phyloP scores from a whole-genome alignment of 2,329 filamentous ascomycete species.

The Dactylella cylindrospora region DNA sequence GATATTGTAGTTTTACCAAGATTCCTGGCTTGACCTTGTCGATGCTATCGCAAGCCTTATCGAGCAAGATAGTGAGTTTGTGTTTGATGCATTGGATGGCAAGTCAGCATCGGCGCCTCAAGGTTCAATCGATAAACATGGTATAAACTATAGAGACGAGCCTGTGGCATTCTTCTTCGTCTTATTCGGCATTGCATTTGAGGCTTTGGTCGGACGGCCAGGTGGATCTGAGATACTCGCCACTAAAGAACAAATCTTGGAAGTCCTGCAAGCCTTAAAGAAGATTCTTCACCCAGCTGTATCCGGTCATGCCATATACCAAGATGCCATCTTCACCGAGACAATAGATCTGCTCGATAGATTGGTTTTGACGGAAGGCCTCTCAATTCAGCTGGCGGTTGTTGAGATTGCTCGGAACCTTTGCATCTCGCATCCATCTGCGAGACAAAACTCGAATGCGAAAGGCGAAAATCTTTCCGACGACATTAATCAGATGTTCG shows the following conservation, averaged over 20 bases:
- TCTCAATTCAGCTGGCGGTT: slow-evolving; percentile 86
- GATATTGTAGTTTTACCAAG: slow-evolving; percentile 75
- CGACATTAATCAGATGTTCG: slow-evolving; percentile 96
- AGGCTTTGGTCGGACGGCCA: slow-evolving; percentile 83
- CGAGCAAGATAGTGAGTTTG: slow-evolving; percentile 95
- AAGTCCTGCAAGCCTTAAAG: slow-evolving; percentile 86
- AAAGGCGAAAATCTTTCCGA: slow-evolving; percentile 83
- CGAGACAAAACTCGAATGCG: slow-evolving; percentile 66
- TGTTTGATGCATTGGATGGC: slow-evolving; percentile 93
- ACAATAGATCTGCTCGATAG: slow-evolving; percentile 95
- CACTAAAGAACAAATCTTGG: slow-evolving; percentile 75
- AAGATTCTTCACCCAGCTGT: slow-evolving; percentile 94
- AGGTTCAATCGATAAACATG: slow-evolving; percentile 55
- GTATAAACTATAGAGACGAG: slow-evolving; percentile 97
- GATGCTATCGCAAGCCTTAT: slow-evolving; percentile 97
- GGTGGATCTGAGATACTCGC: slow-evolving; percentile 66
- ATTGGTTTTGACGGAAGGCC: slow-evolving; percentile 83
- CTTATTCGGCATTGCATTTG: slow-evolving; percentile 92
- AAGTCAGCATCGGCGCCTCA: slow-evolving; percentile 60
- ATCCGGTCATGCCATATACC: slow-evolving; percentile 93
- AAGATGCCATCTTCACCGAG: slow-evolving; percentile 92
- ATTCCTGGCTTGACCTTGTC: slow-evolving; percentile 92
- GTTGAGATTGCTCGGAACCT: slow-evolving; percentile 90
- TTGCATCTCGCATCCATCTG: slow-evolving; percentile 87
- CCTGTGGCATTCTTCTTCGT: slow-evolving; percentile 99